Base-by-base conservation (phyloP, 2,329 filamentous ascomycete genomes). In the Beauveria sp. region DNA sequence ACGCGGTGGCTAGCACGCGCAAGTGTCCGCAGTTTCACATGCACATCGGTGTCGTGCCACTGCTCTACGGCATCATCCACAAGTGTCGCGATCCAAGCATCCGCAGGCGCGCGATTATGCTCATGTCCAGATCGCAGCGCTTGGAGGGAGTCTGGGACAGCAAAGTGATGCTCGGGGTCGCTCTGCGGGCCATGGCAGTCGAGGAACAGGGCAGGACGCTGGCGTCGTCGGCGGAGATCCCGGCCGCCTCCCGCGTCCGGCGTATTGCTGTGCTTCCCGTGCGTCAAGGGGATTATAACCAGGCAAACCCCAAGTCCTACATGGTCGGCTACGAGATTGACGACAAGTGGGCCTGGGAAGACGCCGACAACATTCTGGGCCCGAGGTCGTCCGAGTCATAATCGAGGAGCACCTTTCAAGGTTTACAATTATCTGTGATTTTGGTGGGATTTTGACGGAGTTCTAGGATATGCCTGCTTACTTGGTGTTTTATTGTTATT, bases 81-180 rank as follows among this genome's bases (percentile, higher is more conserved):
- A 58, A 59, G 24, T 62, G 61, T 50, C 54, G 61, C 9, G 61
- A 59, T 34, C 61, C 61, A n/a, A n/a, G 28, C 3, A 59, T 62
- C n/a, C 55, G 61, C 3, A 20, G 61, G 16, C 54, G 43, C 5
- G 61, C 61, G 8, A 20, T 58, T 9, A 22, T 56, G 5, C 42
- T 62, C 18, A 49, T 62, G 55, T 5, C 42, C 20, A 28, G n/a
- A 2, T 51, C 42, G 10, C 61, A 30, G 28, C 54, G 47, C 5
- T 24, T 53, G 3, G 55, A 62, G 34, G 61, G 61, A 6, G 28
- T 62, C 30, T 62, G 61, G 61, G 49, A 62, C 34, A 58, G 49
- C 53, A 20, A 28, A 30, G 38, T 28, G 22, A 26, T 55, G 7
- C 49, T 56, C 0, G 28, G n/a, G 1, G 49, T 54, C 5, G 61